Evolutionary conservation across 495 filamentous ascomycete species (phyloP).

Genomic region (Xanthoparmelia taractica): DNA sequence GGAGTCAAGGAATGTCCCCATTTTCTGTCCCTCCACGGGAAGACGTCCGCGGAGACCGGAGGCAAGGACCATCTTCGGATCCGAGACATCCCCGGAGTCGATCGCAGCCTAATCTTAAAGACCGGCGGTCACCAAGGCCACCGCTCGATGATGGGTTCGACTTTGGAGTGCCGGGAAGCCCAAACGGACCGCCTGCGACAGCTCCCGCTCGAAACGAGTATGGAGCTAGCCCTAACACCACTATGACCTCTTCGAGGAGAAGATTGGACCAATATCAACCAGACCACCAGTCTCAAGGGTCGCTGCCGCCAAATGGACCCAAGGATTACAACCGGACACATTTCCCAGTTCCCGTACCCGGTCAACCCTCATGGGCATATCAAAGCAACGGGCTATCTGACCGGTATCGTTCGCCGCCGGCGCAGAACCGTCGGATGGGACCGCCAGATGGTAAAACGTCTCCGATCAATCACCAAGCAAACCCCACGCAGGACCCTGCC

Average conservation of each 20-base stretch:
- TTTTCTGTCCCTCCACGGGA: conserved; percentile 8
- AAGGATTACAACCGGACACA: neutral
- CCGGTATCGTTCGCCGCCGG: conserved; percentile 16
- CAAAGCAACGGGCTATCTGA: conserved; percentile 5
- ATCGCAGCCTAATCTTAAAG: conserved; percentile 61
- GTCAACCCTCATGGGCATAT: neutral
- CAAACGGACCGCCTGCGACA: conserved; percentile 29
- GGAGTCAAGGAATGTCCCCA: conserved; percentile 19
- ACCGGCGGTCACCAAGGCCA: conserved; percentile 43
- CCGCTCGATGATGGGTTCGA: conserved; percentile 46
- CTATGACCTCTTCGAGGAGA: neutral
- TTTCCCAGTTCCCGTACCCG: neutral
- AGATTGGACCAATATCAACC: conserved; percentile 2
- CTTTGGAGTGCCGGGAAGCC: conserved; percentile 64
- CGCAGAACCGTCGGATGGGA: conserved; percentile 7
- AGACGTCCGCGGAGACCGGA: conserved; percentile 5
- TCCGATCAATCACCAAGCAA: conserved; percentile 6
- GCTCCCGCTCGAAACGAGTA: conserved; percentile 6
- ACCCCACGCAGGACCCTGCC: conserved; percentile 31
- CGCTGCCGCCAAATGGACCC: neutral
- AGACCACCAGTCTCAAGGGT: conserved; percentile 3
- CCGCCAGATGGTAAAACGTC: conserved; percentile 18
- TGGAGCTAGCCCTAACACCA: neutral
- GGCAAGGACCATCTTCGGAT: conserved; percentile 29
- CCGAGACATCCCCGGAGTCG: conserved; percentile 43